Evolutionary conservation across 768 basidiomycete species (phyloP), one percentile per base, ranked within the genome.

Genomic region (Cystobasidium ongulense): DNA sequence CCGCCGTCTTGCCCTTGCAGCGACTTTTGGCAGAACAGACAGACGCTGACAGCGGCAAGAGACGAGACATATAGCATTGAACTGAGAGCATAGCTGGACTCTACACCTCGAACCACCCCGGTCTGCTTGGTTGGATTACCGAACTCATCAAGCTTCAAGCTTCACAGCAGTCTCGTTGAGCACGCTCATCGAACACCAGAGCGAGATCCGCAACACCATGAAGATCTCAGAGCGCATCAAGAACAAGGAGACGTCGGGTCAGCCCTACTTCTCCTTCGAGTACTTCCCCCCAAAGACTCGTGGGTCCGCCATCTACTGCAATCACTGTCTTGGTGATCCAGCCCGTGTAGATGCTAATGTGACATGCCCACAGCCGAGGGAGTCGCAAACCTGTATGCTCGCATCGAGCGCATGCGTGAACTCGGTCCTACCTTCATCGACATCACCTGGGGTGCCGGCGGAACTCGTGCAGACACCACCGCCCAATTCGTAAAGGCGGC

Each of bases 251-350:
- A 88, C 89, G 80, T 90, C 95, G 78, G 88, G 89, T 76, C 88
- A 91, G 79, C 83, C 91, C 74, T 96, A 93, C 90, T 99, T 94
- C 94, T 93, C 91, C 41, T 98, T 99, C 81, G 95, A 99, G 81
- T 98, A 93, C 83, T 98, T 99, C 79, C 95, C 96, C 72, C 94
- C 91, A 64, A 62, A 63, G 53, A 36, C 57, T 59, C 57, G 17
- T 35, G 46, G 67, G 17, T 61, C n/a, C n/a, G n/a, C n/a, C n/a
- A n/a, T n/a, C n/a, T n/a, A n/a, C n/a, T n/a, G n/a, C n/a, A n/a
- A n/a, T n/a, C n/a, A n/a, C n/a, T n/a, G n/a, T n/a, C n/a, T n/a
- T n/a, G n/a, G n/a, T n/a, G n/a, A n/a, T n/a, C n/a, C n/a, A n/a
- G n/a, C n/a, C n/a, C n/a, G n/a, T n/a, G n/a, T n/a, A n/a, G n/a